phyloP scores from a whole-genome alignment of 2,329 filamentous ascomycete species.

The Spiromastix sp. region DNA sequence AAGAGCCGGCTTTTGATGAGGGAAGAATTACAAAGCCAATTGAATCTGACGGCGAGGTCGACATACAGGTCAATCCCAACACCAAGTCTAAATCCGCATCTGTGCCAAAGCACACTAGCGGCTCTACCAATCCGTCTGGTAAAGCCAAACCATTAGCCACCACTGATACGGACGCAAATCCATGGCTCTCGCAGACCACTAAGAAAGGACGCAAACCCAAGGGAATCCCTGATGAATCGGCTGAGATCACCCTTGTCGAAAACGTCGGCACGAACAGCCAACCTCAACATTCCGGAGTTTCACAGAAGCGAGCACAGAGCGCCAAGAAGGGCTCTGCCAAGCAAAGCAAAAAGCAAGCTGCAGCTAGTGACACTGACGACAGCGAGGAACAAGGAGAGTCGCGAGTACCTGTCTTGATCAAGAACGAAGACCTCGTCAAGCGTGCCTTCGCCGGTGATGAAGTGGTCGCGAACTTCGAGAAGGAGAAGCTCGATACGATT shows the following conservation, averaged over 20 bases:
- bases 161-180: slow-evolving; percentile 19
- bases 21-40: slow-evolving; percentile 20
- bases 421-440: slow-evolving; percentile 59
- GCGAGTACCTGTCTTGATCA: slow-evolving; percentile 31
- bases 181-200: slow-evolving; percentile 23
- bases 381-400: slow-evolving; percentile 30
- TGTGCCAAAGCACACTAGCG: slow-evolving; percentile 3
- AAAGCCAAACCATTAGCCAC: slow-evolving; percentile 11
- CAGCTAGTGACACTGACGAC: slow-evolving; percentile 32
- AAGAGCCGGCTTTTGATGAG: slow-evolving; percentile 46
- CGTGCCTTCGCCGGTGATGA: slow-evolving; percentile 82
- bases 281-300: slow-evolving; percentile 7
- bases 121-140: slow-evolving; percentile 2
- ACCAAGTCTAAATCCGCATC: slow-evolving; percentile 13
- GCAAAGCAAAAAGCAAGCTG: slow-evolving; percentile 10
- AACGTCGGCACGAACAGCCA: slow-evolving; percentile 3
- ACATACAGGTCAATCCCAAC: slow-evolving; percentile 24
- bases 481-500: slow-evolving; percentile 63
- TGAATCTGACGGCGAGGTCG: slow-evolving; percentile 21
- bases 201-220: slow-evolving; percentile 14
- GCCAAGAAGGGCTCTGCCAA: no score
- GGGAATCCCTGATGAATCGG: slow-evolving; percentile 3
- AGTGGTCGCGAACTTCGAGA: slow-evolving; percentile 67
- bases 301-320: slow-evolving; percentile 14
- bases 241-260: slow-evolving; percentile 12